phyloP scores from a whole-genome alignment of 768 basidiomycete species.

The Zangia roseola region DNA sequence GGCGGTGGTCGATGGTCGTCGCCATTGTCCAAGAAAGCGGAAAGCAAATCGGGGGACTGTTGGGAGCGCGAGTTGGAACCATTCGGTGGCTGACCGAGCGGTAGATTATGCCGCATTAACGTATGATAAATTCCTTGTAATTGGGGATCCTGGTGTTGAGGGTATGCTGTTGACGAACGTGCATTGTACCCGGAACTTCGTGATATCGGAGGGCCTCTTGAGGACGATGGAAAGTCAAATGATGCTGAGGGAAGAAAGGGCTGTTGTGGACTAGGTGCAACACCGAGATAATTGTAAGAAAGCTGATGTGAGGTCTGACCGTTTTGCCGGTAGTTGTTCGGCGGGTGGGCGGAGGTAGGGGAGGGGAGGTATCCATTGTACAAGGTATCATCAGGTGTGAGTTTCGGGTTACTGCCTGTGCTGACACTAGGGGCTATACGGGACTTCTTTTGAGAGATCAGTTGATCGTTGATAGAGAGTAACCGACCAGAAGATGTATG shows the following conservation, averaged over 20 bases:
- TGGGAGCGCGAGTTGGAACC: slow-evolving; percentile 21
- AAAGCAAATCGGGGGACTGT: slow-evolving; percentile 28
- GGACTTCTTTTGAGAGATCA: slow-evolving; percentile 28
- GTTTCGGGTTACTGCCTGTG: slow-evolving; percentile 24
- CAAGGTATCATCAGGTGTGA: slow-evolving; percentile 27
- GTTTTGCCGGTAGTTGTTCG: slow-evolving; percentile 29
- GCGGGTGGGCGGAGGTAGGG: slow-evolving; percentile 27
- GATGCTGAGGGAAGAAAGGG: slow-evolving; percentile 22
- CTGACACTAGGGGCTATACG: slow-evolving; percentile 27
- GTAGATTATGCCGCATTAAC: slow-evolving; percentile 28
- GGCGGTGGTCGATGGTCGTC: slow-evolving; percentile 28
- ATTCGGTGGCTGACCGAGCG: slow-evolving; percentile 18
- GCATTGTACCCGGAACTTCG: slow-evolving; percentile 25
- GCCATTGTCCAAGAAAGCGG: slow-evolving; percentile 28
- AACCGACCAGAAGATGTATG: slow-evolving; percentile 34
- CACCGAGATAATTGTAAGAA: slow-evolving; percentile 26
- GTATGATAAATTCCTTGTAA: slow-evolving; percentile 32
- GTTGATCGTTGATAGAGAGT: slow-evolving; percentile 25
- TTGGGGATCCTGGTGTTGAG: slow-evolving; percentile 31
- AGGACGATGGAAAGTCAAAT: slow-evolving; percentile 32
- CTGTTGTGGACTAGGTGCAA: slow-evolving; percentile 20
- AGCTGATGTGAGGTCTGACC: slow-evolving; percentile 28
- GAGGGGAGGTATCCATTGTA: slow-evolving; percentile 34
- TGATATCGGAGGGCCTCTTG: slow-evolving; percentile 22
- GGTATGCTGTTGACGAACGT: slow-evolving; percentile 24